Evolutionary conservation across 1,139 yeast species (phyloP).

Genomic region (Pneumocystis sp.): DNA sequence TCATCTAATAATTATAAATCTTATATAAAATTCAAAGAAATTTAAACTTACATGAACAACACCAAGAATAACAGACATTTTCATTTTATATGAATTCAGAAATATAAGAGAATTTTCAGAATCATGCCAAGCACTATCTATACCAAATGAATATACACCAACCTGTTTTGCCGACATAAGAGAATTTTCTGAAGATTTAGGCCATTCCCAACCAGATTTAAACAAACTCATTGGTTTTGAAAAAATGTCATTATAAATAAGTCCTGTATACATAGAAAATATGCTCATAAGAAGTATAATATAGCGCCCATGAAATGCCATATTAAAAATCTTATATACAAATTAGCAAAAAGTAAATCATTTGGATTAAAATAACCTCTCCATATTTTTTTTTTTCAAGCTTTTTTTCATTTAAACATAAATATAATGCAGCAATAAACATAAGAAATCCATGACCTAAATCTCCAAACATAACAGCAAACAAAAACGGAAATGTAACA

Average conservation of each 20-base stretch:
- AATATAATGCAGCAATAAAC: slow-evolving; percentile 50
- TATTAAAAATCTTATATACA: slow-evolving; percentile 47
- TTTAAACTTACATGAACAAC: slow-evolving; percentile 39
- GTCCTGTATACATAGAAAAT: slow-evolving; percentile 87
- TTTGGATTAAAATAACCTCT: slow-evolving; percentile 28
- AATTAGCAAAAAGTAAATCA: not conserved
- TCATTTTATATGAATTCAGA: slow-evolving; percentile 93
- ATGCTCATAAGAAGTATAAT: slow-evolving; percentile 79
- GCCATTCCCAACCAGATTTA: slow-evolving; percentile 86
- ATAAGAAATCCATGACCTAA: slow-evolving; percentile 86
- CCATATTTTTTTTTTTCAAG: slow-evolving; percentile 58
- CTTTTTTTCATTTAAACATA: slow-evolving; percentile 54
- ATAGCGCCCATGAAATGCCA: slow-evolving; percentile 90
- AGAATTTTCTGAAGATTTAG: slow-evolving; percentile 50
- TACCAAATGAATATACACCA: slow-evolving; percentile 68
- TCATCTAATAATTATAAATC: slow-evolving; percentile 34
- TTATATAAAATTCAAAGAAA: not conserved
- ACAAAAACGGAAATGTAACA: slow-evolving; percentile 95
- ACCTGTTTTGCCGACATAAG: slow-evolving; percentile 45
- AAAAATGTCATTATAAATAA: slow-evolving; percentile 82
- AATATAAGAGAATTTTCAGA: slow-evolving; percentile 81
- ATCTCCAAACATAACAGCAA: slow-evolving; percentile 98
- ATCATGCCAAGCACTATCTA: slow-evolving; percentile 96
- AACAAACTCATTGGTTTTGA: slow-evolving; percentile 80
- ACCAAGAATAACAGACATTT: slow-evolving; percentile 86